phyloP scores from a whole-genome alignment of 495 filamentous ascomycete genomes.

The Oidiodendron maius region DNA sequence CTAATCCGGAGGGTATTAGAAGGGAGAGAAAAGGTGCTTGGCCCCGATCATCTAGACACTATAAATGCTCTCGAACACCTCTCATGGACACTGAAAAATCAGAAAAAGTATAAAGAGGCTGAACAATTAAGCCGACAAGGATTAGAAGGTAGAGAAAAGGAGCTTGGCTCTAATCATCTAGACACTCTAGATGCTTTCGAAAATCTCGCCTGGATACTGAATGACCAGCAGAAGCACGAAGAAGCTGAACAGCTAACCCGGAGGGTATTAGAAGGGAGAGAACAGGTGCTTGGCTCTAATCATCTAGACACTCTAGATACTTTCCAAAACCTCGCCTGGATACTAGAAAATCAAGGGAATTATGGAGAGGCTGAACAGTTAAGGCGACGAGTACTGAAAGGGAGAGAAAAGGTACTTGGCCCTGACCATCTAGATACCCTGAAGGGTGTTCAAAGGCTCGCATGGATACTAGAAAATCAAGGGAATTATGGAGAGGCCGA shows the following conservation, averaged over 20 bases:
- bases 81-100: not conserved
- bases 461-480: not conserved
- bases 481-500: not conserved
- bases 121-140: conserved; percentile 6
- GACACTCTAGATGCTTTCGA: not conserved
- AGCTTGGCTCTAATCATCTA: not conserved
- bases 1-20: conserved; percentile 1
- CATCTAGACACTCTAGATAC: too few relatives aligned
- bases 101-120: not conserved
- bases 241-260: not conserved
- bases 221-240: not conserved
- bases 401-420: not conserved
- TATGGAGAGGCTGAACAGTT: not conserved
- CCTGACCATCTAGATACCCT: not conserved
- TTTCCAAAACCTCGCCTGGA: too few relatives aligned
- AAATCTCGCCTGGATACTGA: not conserved
- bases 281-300: not conserved
- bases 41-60: conserved; percentile 2
- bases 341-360: too few relatives aligned
- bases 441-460: not conserved
- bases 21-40: conserved; percentile 1
- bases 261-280: not conserved
- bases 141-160: conserved; percentile 5
- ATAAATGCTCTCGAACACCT: not conserved
- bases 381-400: not conserved